phyloP scores from a whole-genome alignment of 495 filamentous ascomycete genomes.

The Neurospora sp. region DNA sequence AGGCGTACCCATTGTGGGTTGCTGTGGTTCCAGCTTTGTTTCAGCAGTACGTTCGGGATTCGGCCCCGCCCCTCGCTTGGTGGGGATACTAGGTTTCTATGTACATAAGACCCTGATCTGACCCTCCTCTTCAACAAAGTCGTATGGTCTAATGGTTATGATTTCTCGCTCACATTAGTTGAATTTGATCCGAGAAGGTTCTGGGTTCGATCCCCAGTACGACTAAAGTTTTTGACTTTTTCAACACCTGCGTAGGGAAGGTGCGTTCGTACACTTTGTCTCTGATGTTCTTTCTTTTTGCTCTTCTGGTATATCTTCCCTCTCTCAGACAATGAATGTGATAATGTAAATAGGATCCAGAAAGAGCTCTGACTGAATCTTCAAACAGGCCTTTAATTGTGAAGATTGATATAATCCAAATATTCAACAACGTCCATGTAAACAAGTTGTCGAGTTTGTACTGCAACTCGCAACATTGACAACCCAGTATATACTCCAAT shows the following conservation, averaged over 20 bases:
- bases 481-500: not conserved
- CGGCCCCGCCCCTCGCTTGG: too few relatives aligned
- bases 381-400: not conserved
- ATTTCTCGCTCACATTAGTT: not conserved
- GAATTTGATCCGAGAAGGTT: not conserved
- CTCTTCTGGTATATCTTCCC: too few relatives aligned
- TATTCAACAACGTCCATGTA: too few relatives aligned
- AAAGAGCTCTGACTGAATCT: not conserved
- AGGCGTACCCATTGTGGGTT: not conserved
- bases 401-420: not conserved
- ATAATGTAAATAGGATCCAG: too few relatives aligned
- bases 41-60: too few relatives aligned
- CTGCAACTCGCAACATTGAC: not conserved
- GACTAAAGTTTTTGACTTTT: not conserved
- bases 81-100: too few relatives aligned
- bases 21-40: not conserved
- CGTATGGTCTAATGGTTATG: constrained; percentile 1
- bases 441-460: too few relatives aligned
- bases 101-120: not conserved
- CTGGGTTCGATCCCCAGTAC: not conserved
- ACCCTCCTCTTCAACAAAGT: not conserved
- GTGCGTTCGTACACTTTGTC: too few relatives aligned
- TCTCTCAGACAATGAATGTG: too few relatives aligned
- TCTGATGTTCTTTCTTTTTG: too few relatives aligned
- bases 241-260: too few relatives aligned